phyloP scores from a whole-genome alignment of 306 rosid genomes.

The Fagus crenata region DNA sequence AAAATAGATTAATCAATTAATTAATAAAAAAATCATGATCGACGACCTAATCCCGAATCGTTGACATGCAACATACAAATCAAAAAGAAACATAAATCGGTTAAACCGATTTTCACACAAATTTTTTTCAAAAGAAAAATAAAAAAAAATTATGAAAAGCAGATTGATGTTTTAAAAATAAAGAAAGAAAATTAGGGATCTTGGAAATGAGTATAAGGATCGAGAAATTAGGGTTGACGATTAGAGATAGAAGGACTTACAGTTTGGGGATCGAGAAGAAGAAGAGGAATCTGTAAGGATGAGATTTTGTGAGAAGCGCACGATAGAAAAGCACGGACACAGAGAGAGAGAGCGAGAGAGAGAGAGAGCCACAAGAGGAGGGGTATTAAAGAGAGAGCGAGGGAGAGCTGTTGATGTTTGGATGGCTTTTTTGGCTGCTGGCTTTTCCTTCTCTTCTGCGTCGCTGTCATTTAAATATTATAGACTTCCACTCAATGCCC shows the following conservation, averaged over 20 bases:
- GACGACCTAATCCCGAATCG: slow-evolving; percentile 31
- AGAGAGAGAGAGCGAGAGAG: slow-evolving; percentile 11
- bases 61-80: slow-evolving; percentile 8
- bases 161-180: neutral
- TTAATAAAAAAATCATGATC: slow-evolving; percentile 21
- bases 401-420: slow-evolving; percentile 47
- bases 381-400: slow-evolving; percentile 41
- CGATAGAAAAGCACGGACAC: slow-evolving; percentile 32
- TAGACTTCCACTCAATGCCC: slow-evolving; percentile 32
- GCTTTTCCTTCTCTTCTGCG: slow-evolving; percentile 38
- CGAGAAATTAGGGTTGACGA: slow-evolving; percentile 32
- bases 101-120: neutral
- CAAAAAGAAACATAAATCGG: neutral
- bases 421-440: slow-evolving; percentile 62
- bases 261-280: slow-evolving; percentile 67
- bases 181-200: slow-evolving; percentile 57
- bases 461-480: slow-evolving; percentile 55
- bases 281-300: slow-evolving; percentile 50
- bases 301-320: slow-evolving; percentile 68
- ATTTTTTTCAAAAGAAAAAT: neutral
- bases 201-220: slow-evolving; percentile 26
- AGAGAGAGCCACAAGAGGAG: slow-evolving; percentile 42
- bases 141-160: neutral
- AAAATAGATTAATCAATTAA: neutral
- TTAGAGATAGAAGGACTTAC: slow-evolving; percentile 52